Percentiles rank a stretch among this genome's conserved stretches.
Conservation (phyloP, 2,329 filamentous ascomycete genomes). For the Tolypocladium tropicale region DNA sequence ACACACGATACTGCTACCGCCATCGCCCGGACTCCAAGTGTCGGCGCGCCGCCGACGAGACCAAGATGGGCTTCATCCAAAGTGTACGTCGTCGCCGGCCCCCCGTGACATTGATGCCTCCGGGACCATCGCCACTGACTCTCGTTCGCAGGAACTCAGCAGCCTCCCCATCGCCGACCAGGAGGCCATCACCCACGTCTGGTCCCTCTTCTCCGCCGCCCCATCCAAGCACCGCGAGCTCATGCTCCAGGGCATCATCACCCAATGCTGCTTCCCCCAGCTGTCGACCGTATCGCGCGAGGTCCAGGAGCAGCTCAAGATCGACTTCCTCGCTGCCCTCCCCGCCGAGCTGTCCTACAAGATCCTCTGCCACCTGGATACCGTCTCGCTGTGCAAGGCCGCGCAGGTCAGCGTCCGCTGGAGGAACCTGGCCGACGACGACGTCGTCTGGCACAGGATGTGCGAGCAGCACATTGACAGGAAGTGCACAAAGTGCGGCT, state of each 20-base stretch:
- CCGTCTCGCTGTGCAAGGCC: conserved; percentile 87
- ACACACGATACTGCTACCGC: conserved; percentile 91
- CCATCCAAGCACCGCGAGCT: conserved; percentile 88
- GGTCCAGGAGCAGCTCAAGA: conserved; percentile 90
- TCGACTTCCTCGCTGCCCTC: conserved; percentile 86
- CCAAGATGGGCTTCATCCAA: conserved; percentile 92
- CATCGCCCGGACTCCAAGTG: conserved; percentile 93
- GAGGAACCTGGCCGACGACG: conserved; percentile 86
- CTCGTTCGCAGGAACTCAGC: conserved; percentile 64
- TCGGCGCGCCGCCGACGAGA: conserved; percentile 83
- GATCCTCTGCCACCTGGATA: conserved; percentile 87
- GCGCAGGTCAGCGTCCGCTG: conserved; percentile 87
- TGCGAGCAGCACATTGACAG: conserved; percentile 94
- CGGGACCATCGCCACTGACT: too few relatives aligned
- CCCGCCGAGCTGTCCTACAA: conserved; percentile 88
- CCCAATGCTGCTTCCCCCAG: conserved; percentile 96
- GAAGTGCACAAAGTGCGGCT: conserved; percentile 91
- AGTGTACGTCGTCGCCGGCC: conserved; percentile 43
- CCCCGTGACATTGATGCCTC: background rate
- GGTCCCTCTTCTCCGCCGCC: conserved; percentile 94
- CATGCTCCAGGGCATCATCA: conserved; percentile 92
- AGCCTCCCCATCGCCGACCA: conserved; percentile 75
- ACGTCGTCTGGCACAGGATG: conserved; percentile 95
- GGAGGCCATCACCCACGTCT: conserved; percentile 92
- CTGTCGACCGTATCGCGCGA: conserved; percentile 85